Conservation (phyloP, 495 filamentous ascomycete species). For the Penicillium soppii region DNA sequence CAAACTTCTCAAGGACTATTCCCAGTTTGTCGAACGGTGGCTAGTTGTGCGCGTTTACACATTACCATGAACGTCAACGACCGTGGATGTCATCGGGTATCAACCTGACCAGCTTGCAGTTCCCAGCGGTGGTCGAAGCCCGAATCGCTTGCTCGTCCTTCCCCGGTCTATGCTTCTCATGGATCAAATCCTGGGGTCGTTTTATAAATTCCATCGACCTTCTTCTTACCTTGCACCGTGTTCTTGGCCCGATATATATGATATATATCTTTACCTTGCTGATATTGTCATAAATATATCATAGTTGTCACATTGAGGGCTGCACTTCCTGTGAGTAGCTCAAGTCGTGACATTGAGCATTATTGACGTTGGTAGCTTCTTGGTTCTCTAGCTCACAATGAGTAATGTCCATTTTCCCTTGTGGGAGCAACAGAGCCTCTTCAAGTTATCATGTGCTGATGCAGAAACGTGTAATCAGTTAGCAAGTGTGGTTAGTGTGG, state of each 20-base stretch:
- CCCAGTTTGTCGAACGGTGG: constrained; percentile 12
- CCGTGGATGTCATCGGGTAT: constrained; percentile 8
- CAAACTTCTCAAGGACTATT: constrained; percentile 2
- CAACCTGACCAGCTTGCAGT: constrained; percentile 1
- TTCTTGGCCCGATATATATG: constrained; percentile 6
- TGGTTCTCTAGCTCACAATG: constrained; percentile 21
- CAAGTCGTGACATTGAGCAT: background rate
- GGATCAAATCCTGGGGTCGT: constrained; percentile 8
- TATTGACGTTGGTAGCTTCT: too few relatives aligned
- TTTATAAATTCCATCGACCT: constrained; percentile 14
- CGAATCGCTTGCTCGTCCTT: background rate
- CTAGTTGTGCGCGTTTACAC: constrained; percentile 9
- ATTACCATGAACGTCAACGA: constrained; percentile 1
- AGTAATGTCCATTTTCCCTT: constrained; percentile 24
- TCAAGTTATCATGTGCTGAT: constrained; percentile 32
- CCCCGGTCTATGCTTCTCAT: constrained; percentile 4
- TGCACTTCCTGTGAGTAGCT: background rate
- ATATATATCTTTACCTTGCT: background rate
- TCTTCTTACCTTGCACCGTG: background rate
- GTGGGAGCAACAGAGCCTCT: constrained; percentile 33
- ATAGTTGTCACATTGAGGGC: background rate
- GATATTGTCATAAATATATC: background rate
- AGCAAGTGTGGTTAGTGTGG: constrained; percentile 25
- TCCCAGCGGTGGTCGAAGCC: constrained; percentile 3
- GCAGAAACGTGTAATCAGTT: constrained; percentile 29